Base-by-base conservation (phyloP, 2,329 filamentous ascomycete genomes). In the Botrytis paeoniae region DNA sequence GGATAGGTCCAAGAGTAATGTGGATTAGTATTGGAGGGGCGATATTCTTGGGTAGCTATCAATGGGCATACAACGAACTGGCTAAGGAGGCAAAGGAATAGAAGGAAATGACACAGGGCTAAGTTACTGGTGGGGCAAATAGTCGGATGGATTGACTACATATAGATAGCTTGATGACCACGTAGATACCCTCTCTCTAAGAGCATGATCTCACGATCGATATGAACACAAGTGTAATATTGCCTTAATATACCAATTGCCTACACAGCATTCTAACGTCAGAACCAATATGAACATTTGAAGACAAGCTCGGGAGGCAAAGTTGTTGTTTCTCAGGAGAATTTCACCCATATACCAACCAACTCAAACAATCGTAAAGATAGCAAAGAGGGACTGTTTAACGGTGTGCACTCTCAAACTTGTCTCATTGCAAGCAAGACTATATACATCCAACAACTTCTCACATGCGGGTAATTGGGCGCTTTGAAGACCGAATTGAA, bases 1-100 rank as follows among this genome's bases (percentile, higher is more conserved):
- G 92, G 1, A 87, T 91, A 63, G 94, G 92, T 25, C 96, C 96
- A 2, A 86, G 96, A 70, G 91, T 97, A 16, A 91, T 93, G 75
- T 98, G 96, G 95, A 99, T 99, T 81, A 96, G 93, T 77, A 92
- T 93, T 73, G 96, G 96, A 4, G 96, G 96, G 1, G 94, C 95
- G 18, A 94, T 99, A 48, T 99, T 99, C 84, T 82, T 98, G 80
- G 96, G 95, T 0, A 95, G 92, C 79, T 98, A 98, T 82, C 94
- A 97, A 82, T 96, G 91, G 89, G 92, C 91, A 35, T 92, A 91
- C 78, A 97, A 97, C 84, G 85, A 89, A 45, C 82, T 97, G 78
- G 75, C 75, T 39, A 70, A 74, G n/a, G 74, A 77, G 69, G 20
- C 10, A 4, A 69, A 57, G 18, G 61, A 71, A 37, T 71, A 39